A percentile compares a stretch with the other conserved stretches of the same genome.
Conservation (phyloP, 208 protist genomes). For the Leishmania arabica region DNA sequence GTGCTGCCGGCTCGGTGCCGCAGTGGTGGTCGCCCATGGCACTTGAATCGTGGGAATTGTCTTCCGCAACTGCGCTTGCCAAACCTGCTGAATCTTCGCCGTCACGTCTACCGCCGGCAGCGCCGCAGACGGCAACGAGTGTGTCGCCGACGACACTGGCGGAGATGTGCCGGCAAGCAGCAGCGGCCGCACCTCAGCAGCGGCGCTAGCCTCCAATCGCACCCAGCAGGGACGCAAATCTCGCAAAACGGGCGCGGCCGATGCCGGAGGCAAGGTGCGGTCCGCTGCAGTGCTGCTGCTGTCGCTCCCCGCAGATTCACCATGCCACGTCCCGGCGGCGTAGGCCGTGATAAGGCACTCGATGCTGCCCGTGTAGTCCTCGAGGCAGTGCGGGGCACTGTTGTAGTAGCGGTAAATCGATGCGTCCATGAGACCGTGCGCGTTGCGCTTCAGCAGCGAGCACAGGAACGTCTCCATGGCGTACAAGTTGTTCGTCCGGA, state of each 20-base stretch:
- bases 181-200: background rate
- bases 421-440: slow-evolving; percentile 50
- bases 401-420: slow-evolving; percentile 50
- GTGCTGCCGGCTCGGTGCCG: background rate
- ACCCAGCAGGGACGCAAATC: slow-evolving; percentile 22
- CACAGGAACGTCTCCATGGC: slow-evolving; percentile 47
- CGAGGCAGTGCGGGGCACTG: slow-evolving; percentile 47
- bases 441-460: slow-evolving; percentile 48
- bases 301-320: slow-evolving; percentile 4
- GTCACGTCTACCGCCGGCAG: slow-evolving; percentile 25
- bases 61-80: slow-evolving; percentile 8
- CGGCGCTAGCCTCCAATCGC: slow-evolving; percentile 4
- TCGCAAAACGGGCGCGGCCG: background rate
- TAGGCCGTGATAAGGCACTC: slow-evolving; percentile 42
- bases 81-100: slow-evolving; percentile 10
- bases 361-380: slow-evolving; percentile 48
- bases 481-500: slow-evolving; percentile 18
- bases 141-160: background rate
- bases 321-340: slow-evolving; percentile 6
- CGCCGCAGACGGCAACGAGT: background rate
- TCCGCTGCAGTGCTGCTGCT: background rate
- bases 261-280: background rate
- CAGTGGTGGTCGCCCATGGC: background rate
- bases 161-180: background rate
- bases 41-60: background rate